Percentiles rank a stretch among this genome's conserved stretches.
Evolutionary conservation across 2,329 filamentous ascomycete genomes (phyloP).

Genomic region (Xylariales sp.): DNA sequence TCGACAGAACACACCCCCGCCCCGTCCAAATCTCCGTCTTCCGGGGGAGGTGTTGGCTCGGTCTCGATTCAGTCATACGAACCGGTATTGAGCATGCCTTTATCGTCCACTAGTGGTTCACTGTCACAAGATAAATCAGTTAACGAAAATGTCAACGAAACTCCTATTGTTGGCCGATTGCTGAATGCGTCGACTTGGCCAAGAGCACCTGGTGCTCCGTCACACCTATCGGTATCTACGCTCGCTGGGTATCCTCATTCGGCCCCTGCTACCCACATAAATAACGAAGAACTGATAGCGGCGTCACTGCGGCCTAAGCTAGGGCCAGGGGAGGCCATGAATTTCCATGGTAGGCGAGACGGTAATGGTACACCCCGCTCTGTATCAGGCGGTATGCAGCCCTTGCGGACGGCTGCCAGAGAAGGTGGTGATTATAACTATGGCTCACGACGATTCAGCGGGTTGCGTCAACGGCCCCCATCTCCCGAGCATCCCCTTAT

Average conservation of each 20-base stretch:
- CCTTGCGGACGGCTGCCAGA: conserved; percentile 56
- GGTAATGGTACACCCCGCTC: conserved; percentile 54
- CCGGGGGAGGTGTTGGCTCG: conserved; percentile 35
- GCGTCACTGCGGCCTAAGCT: conserved; percentile 55
- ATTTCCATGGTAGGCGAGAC: conserved; percentile 53
- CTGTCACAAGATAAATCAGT: conserved; percentile 20
- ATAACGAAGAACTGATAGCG: conserved; percentile 50
- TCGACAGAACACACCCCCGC: conserved; percentile 43
- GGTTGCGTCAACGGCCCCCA: conserved; percentile 43
- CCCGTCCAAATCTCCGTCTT: conserved; percentile 40
- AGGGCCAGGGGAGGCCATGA: conserved; percentile 55
- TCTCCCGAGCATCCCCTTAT: conserved; percentile 66
- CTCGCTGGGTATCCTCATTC: conserved; percentile 56
- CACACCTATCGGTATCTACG: conserved; percentile 42
- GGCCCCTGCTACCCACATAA: conserved; percentile 52
- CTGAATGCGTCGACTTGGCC: conserved; percentile 62
- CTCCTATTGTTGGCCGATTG: conserved; percentile 44
- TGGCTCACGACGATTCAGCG: conserved; percentile 42
- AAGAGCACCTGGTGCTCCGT: conserved; percentile 46
- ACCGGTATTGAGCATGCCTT: conserved; percentile 38
- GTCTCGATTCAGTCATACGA: conserved; percentile 32
- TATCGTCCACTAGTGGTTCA: conserved; percentile 26
- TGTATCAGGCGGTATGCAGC: conserved; percentile 57
- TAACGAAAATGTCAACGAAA: conserved; percentile 18
- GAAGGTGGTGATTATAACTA: conserved; percentile 47